Percentiles rank a stretch among this genome's conserved stretches.
Conservation (phyloP, 2,329 filamentous ascomycete genomes). For the Periconia sp. region DNA sequence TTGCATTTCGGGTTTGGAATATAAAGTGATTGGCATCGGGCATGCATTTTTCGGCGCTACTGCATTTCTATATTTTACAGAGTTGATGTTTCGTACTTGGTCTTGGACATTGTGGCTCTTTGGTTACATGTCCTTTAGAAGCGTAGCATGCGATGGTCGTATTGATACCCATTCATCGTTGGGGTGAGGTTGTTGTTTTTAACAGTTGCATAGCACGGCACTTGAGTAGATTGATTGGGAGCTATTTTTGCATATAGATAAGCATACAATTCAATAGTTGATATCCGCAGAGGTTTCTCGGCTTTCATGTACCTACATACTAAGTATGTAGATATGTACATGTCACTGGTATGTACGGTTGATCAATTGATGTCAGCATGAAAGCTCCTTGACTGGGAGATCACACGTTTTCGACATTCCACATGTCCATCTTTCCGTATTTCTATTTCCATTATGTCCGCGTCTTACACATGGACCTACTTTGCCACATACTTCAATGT, state of each 20-base stretch:
- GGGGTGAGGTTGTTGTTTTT: not conserved
- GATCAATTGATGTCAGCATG: too few species aligned
- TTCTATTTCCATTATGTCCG: not conserved
- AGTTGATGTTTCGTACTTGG: not conserved
- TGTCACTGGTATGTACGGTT: too few species aligned
- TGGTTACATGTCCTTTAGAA: not conserved
- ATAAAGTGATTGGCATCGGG: constrained; percentile 6
- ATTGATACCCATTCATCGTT: constrained; percentile 23
- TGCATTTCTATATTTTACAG: not conserved
- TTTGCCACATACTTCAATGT: not conserved
- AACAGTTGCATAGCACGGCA: not conserved
- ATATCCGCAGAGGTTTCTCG: too few species aligned
- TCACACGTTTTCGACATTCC: too few species aligned
- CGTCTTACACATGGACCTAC: not conserved
- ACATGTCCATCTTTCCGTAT: not conserved
- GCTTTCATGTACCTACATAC: too few species aligned
- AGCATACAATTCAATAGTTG: too few species aligned
- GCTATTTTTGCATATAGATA: too few species aligned
- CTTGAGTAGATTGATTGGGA: too few species aligned
- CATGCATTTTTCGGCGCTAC: constrained; percentile 12
- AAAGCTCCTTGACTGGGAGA: too few species aligned
- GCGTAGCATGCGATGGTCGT: not conserved
- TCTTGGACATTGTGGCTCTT: not conserved
- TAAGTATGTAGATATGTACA: too few species aligned
- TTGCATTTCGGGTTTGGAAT: constrained; percentile 1